Conservation (phyloP, 805 yeast species). For the Metschnikowia cerradonensis region DNA sequence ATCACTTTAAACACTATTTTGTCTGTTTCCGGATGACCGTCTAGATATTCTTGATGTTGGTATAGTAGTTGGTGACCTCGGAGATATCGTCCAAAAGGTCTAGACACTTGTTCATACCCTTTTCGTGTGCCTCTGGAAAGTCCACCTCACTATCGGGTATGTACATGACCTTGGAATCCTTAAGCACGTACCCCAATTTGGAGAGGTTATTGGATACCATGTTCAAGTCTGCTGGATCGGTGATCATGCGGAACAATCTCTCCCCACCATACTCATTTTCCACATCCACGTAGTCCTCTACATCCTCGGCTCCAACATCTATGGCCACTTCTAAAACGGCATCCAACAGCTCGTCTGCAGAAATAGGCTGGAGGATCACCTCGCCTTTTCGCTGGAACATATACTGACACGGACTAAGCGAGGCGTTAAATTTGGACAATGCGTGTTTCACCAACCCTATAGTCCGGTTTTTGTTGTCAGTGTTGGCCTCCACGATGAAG, state of each 20-base stretch:
- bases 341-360: slow-evolving; percentile 46
- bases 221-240: slow-evolving; percentile 63
- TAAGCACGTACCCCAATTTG: slow-evolving; percentile 49
- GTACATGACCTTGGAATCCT: slow-evolving; percentile 69
- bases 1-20: background rate
- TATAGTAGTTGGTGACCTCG: slow-evolving; percentile 77
- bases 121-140: slow-evolving; percentile 49
- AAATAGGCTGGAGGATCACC: slow-evolving; percentile 47
- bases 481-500: slow-evolving; percentile 75
- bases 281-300: slow-evolving; percentile 47
- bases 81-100: slow-evolving; percentile 68
- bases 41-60: slow-evolving; percentile 49
- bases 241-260: slow-evolving; percentile 43
- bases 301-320: slow-evolving; percentile 79
- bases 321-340: slow-evolving; percentile 68
- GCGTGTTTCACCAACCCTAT: slow-evolving; percentile 71
- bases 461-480: slow-evolving; percentile 85
- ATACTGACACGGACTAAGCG: slow-evolving; percentile 72
- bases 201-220: slow-evolving; percentile 57
- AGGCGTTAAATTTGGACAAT: slow-evolving; percentile 64
- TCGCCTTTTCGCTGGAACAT: slow-evolving; percentile 78
- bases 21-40: background rate
- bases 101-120: slow-evolving; percentile 54
- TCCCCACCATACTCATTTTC: slow-evolving; percentile 39
- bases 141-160: slow-evolving; percentile 56